A percentile compares a stretch with the other conserved stretches of the same genome.
Conservation (phyloP, 345 rosid genomes). For the Murraya koenigii region DNA sequence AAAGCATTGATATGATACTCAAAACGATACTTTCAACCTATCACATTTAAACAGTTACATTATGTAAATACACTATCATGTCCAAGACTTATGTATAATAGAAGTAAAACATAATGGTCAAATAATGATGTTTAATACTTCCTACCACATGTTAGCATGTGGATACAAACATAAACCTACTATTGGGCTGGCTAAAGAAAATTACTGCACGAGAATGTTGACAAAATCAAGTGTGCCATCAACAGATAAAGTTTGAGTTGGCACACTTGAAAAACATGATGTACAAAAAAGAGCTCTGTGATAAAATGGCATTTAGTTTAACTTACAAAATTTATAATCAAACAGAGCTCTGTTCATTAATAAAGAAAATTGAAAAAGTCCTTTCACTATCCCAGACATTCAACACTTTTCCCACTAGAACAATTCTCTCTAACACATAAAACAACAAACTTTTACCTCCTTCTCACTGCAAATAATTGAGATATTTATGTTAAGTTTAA, state of each 20-base stretch:
- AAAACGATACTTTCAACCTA: slow-evolving; percentile 88
- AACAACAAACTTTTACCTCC: not conserved
- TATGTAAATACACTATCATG: not conserved
- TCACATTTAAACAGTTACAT: slow-evolving; percentile 5
- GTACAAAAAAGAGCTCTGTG: not conserved
- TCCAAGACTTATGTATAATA: not conserved
- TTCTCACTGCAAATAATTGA: not conserved
- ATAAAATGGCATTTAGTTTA: not conserved
- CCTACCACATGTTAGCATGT: not conserved
- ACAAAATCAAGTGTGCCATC: not conserved
- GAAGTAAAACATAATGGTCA: not conserved
- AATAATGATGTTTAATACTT: not conserved
- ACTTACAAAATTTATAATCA: not conserved
- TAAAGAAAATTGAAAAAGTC: not conserved
- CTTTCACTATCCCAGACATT: not conserved
- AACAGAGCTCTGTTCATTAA: not conserved
- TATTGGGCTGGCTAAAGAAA: not conserved
- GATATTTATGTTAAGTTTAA: not conserved
- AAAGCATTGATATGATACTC: slow-evolving; percentile 90
- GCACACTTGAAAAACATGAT: not conserved
- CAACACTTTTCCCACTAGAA: not conserved
- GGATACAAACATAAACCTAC: not conserved
- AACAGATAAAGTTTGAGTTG: not conserved
- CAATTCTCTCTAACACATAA: not conserved
- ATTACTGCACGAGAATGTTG: not conserved